Conservation (phyloP, 371 early-diverging fungal species). For the Entomophthora muscae region DNA sequence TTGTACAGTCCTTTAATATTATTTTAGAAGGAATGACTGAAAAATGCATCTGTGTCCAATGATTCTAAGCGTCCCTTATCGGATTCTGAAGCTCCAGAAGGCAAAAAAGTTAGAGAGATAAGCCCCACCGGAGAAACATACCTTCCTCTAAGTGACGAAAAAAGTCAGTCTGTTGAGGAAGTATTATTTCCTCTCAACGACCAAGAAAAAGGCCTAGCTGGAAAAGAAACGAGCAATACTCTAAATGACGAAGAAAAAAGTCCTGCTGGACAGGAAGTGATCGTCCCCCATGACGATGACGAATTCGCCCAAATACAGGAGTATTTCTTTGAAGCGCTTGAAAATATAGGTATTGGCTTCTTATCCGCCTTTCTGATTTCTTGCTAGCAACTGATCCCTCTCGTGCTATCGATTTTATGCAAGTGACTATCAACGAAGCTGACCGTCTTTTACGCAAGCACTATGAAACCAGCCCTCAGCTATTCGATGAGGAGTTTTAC, state of each 20-base stretch:
- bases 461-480: background rate
- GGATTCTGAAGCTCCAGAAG: background rate
- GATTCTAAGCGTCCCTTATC: background rate
- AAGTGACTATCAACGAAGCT: constrained; percentile 3
- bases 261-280: background rate
- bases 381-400: background rate
- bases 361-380: background rate
- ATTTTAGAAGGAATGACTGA: background rate
- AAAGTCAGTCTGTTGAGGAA: no score
- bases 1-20: background rate
- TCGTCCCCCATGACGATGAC: background rate
- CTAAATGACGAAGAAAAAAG: no score
- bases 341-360: constrained; percentile 1
- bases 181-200: no score
- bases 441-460: background rate
- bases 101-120: background rate
- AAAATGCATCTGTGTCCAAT: background rate
- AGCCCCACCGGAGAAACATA: background rate
- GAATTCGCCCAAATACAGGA: background rate
- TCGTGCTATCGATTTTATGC: background rate
- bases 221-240: no score
- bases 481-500: background rate
- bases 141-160: no score
- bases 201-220: no score
- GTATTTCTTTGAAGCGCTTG: background rate